Base-by-base conservation (phyloP, 2,329 filamentous ascomycete species). In the Canariomyces notabilis region DNA sequence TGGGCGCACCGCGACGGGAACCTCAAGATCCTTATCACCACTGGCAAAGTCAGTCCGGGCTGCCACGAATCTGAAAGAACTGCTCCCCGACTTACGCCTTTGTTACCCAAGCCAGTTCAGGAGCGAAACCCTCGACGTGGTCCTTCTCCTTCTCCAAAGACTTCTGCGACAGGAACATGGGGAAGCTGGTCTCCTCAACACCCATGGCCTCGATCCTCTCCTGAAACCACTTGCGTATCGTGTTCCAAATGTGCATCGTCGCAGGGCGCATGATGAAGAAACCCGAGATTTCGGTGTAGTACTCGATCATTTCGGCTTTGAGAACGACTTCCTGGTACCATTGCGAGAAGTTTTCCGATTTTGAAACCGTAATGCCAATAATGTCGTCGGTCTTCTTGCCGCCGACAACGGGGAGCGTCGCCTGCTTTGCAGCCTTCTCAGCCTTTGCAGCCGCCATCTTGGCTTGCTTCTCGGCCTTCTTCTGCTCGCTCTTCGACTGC, bases 271-370 rank as follows among this genome's bases (percentile, higher is more conserved):
- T 79, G 65, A 97, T 93, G 69, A 95, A 97, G 73, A 94, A 96
- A 39, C 90, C 88, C n/a, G 90, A 88, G 52, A 97, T 91, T 71
- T 71, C 67, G 41, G 58, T 73, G 65, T 96, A 97, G 79, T 96
- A 98, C 63, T 95, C 90, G 60, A 97, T 84, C 85, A 98, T 87
- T 66, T 96, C 89, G 59, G 89, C 88, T 79, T 98, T 98, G 63
- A 90, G 83, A 47, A 98, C 85, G 51, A 97, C 87, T 71, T 98
- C 91, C 71, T 95, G 89, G 70, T 98, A 98, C 93, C 93, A 98
- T 68, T 83, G 82, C 41, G 88, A 77, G 65, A 98, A 93, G 70
- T 97, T 89, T 38, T 87, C 84, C 39, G 84, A 75, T 70, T 96
- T 97, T 54, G 79, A 77, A 50, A 86, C 82, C 53, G 90, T 93